These are phyloP conservation scores for Haplosporangium gracile DNA, from an alignment of 192 early-diverging fungal genomes.

Conservation along the genomic window DNA sequence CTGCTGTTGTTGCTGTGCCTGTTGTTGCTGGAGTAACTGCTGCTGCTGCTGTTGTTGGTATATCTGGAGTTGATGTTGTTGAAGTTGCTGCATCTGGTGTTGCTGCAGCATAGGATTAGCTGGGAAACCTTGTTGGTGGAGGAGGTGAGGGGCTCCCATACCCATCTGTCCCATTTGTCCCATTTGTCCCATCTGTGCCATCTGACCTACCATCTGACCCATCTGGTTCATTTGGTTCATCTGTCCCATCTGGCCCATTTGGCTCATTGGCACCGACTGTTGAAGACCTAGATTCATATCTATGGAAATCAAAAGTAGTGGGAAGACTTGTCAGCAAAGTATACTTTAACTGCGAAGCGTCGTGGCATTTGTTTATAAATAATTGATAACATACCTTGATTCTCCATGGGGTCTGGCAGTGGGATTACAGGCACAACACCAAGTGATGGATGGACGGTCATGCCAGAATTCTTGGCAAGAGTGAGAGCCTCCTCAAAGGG, in stretches of 20 bases:
- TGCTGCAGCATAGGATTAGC: conserved; percentile 28
- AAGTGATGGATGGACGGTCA: conserved; percentile 47
- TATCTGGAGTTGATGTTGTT: conserved; percentile 20
- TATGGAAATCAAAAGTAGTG: not conserved
- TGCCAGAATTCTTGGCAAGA: conserved; percentile 36
- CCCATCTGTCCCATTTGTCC: conserved; percentile 34
- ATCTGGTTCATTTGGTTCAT: conserved; percentile 15
- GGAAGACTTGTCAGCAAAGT: not conserved
- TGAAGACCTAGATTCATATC: not conserved
- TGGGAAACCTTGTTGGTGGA: conserved; percentile 30
- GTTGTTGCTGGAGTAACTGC: conserved; percentile 36
- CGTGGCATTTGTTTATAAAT: not conserved
- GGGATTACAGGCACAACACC: conserved; percentile 40
- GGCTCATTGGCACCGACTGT: not conserved
- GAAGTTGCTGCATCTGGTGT: conserved; percentile 31
- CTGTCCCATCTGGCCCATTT: not conserved
- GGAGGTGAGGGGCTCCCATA: conserved; percentile 34
- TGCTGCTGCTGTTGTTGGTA: conserved; percentile 45
- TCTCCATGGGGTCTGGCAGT: conserved; percentile 35
- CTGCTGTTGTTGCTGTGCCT: conserved; percentile 46
- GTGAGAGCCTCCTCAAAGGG: conserved; percentile 50
- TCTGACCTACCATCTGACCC: not conserved
- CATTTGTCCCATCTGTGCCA: not conserved
- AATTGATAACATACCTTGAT: conserved; percentile 27
- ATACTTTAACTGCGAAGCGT: no score